Percentiles rank a stretch among this genome's conserved stretches.
These are phyloP conservation scores for Fusarium foetens DNA, from an alignment of 2,329 filamentous ascomycete species.

Conservation along the genomic window DNA sequence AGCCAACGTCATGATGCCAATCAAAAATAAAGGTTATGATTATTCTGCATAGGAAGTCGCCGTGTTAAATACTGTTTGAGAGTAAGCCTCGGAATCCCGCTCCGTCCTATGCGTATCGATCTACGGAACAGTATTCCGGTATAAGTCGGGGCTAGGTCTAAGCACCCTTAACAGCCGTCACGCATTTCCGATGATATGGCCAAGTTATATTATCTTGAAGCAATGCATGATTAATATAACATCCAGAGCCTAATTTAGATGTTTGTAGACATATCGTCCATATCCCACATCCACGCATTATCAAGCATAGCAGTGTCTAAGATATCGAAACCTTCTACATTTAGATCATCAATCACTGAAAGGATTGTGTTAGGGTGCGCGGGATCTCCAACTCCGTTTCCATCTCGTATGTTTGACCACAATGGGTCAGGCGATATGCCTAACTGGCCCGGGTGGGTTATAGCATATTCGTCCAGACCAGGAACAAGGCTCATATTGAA, in stretches of 20 bases:
- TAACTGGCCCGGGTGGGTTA: constrained; percentile 2
- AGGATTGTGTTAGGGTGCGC: constrained; percentile 21
- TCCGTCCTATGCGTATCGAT: background rate
- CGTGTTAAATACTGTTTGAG: background rate
- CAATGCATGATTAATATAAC: background rate
- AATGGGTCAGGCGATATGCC: constrained; percentile 28
- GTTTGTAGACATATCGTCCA: background rate
- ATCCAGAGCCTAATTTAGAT: background rate
- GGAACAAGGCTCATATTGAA: background rate
- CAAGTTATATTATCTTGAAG: background rate
- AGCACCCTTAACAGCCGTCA: background rate
- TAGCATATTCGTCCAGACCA: constrained; percentile 17
- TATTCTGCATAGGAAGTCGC: background rate
- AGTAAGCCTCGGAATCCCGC: background rate
- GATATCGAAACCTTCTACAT: constrained; percentile 5
- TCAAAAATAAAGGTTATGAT: background rate
- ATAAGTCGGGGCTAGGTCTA: background rate
- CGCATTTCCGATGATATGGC: background rate
- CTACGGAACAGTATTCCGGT: constrained; percentile 13
- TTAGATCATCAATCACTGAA: constrained; percentile 32
- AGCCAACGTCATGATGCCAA: background rate
- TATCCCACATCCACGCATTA: constrained; percentile 29
- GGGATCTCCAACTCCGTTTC: background rate
- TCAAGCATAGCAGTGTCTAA: constrained; percentile 23
- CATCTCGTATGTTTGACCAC: constrained; percentile 25